These are phyloP conservation scores for Dioscorea alata DNA, from an alignment of 106 monocot species.

Conservation along the genomic window DNA sequence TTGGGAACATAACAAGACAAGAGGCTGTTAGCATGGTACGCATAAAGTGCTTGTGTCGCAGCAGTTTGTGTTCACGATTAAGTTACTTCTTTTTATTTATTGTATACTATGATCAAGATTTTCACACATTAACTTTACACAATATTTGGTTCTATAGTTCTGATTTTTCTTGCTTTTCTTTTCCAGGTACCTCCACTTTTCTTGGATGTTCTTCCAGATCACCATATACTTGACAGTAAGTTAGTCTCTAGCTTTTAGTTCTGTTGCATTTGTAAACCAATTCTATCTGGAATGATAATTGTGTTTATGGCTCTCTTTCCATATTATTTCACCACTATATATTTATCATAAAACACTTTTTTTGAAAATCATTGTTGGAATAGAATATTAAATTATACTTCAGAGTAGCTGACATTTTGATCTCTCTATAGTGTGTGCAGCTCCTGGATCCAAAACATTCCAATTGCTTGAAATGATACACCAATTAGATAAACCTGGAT, in stretches of 20 bases:
- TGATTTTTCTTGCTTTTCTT: constrained; percentile 3
- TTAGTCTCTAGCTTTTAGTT: not conserved
- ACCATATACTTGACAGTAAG: constrained; percentile 96
- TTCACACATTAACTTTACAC: too few relatives aligned
- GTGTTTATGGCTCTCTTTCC: too few relatives aligned
- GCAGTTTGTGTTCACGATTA: too few relatives aligned
- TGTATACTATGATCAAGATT: too few relatives aligned
- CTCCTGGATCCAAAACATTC: constrained; percentile 99
- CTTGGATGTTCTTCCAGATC: constrained; percentile 84
- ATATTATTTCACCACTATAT: too few relatives aligned
- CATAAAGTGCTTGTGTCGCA: not conserved
- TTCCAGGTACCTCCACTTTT: constrained; percentile 93
- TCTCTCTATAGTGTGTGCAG: constrained; percentile 89
- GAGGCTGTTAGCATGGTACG: constrained; percentile 99
- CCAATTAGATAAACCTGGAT: constrained; percentile 51
- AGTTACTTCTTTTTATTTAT: too few relatives aligned
- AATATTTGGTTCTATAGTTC: too few relatives aligned
- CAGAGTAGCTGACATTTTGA: constrained; percentile 1
- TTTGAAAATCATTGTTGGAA: too few relatives aligned
- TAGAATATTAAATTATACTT: not conserved
- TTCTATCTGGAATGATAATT: too few relatives aligned
- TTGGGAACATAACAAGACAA: constrained; percentile 99
- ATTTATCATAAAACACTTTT: too few relatives aligned
- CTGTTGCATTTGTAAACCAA: too few relatives aligned
- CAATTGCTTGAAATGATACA: constrained; percentile 99